These are phyloP conservation scores for Zopfochytrium polystomum DNA, from an alignment of 371 early-diverging fungal genomes.

Conservation along the genomic window DNA sequence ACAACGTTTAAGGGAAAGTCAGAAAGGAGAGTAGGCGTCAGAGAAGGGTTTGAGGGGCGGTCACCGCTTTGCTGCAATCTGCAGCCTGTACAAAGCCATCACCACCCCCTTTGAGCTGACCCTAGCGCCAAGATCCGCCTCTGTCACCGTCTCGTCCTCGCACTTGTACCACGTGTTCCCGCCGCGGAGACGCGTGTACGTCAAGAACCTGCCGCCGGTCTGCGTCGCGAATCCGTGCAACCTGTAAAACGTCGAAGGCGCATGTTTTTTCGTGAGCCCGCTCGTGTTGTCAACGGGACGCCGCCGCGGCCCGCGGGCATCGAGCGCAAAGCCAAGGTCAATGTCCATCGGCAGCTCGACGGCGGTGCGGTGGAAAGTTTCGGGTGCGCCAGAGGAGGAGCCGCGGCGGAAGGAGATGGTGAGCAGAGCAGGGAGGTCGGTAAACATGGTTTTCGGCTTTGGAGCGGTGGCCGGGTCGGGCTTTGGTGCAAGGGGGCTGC, in stretches of 20 bases:
- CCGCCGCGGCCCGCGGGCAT: too few relatives aligned
- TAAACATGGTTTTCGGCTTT: slow-evolving; percentile 12
- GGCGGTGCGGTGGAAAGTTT: slow-evolving; percentile 16
- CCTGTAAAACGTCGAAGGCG: slow-evolving; percentile 28
- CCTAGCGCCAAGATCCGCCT: slow-evolving; percentile 29
- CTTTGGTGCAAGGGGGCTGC: slow-evolving; percentile 3
- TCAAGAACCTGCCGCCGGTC: slow-evolving; percentile 35
- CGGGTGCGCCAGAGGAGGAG: neutral
- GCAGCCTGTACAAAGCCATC: slow-evolving; percentile 29
- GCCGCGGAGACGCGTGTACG: slow-evolving; percentile 31
- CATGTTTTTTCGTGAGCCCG: slow-evolving; percentile 1
- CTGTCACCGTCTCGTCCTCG: slow-evolving; percentile 30
- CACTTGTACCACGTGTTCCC: slow-evolving; percentile 32
- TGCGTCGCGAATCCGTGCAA: slow-evolving; percentile 43
- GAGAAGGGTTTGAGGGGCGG: too few relatives aligned
- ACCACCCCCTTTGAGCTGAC: slow-evolving; percentile 35
- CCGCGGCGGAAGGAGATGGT: slow-evolving; percentile 25
- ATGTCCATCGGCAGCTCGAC: slow-evolving; percentile 39
- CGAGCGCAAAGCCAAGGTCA: slow-evolving; percentile 32
- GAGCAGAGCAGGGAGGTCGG: slow-evolving; percentile 27
- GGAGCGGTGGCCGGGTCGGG: slow-evolving; percentile 2
- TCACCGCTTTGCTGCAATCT: too few relatives aligned
- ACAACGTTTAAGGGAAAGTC: too few relatives aligned
- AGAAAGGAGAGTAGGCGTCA: too few relatives aligned
- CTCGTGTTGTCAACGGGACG: neutral